A percentile compares a stretch with the other conserved stretches of the same genome.
phyloP scores from a whole-genome alignment of 2,329 filamentous ascomycete species.

The Phialophora expanda region DNA sequence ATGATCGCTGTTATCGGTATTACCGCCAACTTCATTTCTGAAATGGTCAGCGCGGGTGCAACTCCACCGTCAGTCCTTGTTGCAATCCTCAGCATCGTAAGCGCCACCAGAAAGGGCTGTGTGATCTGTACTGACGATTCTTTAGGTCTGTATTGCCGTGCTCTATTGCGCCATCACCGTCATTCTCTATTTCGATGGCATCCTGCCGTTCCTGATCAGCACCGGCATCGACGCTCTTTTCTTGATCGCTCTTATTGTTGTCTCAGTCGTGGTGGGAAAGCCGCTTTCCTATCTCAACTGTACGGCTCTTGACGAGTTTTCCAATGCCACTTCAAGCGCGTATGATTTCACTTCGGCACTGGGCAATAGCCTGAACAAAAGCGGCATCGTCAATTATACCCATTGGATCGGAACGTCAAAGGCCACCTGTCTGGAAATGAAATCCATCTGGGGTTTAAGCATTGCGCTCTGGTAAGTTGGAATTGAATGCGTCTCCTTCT shows the following conservation, averaged over 20 bases:
- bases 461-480: constrained; percentile 72
- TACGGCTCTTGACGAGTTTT: constrained; percentile 57
- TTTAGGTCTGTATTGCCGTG: constrained; percentile 74
- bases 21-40: constrained; percentile 78
- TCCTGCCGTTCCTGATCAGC: constrained; percentile 75
- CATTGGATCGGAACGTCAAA: constrained; percentile 66
- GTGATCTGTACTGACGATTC: neutral
- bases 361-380: constrained; percentile 57
- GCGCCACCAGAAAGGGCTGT: constrained; percentile 46
- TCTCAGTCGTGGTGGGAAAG: constrained; percentile 77
- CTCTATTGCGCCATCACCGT: constrained; percentile 80
- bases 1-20: constrained; percentile 81
- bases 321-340: constrained; percentile 54
- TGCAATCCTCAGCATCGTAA: constrained; percentile 78
- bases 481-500: neutral
- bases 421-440: constrained; percentile 79
- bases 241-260: constrained; percentile 76
- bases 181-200: constrained; percentile 78
- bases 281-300: constrained; percentile 81
- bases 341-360: constrained; percentile 62
- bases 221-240: constrained; percentile 70
- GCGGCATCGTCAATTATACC: constrained; percentile 56
- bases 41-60: constrained; percentile 70
- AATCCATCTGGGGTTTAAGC: constrained; percentile 83
- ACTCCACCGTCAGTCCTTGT: constrained; percentile 74